Conservation (phyloP, 345 rosid genomes). For the Eucalyptus tenuipes region DNA sequence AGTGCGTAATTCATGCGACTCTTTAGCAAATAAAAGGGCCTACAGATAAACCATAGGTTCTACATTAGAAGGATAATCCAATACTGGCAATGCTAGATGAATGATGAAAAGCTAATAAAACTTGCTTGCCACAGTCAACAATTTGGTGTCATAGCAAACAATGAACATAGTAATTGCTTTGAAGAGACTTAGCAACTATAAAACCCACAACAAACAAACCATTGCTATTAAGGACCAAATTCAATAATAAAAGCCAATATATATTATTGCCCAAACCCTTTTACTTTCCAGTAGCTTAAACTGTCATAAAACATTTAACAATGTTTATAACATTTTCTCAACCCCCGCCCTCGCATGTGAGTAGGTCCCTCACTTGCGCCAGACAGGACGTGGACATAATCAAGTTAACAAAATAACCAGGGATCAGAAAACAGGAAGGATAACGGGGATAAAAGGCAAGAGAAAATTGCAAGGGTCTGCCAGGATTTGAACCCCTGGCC, state of each 20-base stretch:
- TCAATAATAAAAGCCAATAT: neutral
- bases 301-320: neutral
- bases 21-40: constrained; percentile 83
- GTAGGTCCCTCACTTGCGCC: neutral
- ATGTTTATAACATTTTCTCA: neutral
- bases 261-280: neutral
- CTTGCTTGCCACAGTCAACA: neutral
- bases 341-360: neutral
- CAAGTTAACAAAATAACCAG: neutral
- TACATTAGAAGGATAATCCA: neutral
- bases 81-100: neutral
- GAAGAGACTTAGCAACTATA: neutral
- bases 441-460: neutral
- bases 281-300: neutral
- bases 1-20: constrained; percentile 60
- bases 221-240: neutral
- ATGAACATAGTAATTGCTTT: neutral
- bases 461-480: neutral
- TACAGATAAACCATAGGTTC: constrained; percentile 5
- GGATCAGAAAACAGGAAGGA: neutral
- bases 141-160: neutral
- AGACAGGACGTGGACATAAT: neutral
- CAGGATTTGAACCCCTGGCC: neutral
- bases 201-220: neutral
- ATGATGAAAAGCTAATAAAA: neutral